phyloP scores from a whole-genome alignment of 2,329 filamentous ascomycete genomes.

The Penicillium janthinellum region DNA sequence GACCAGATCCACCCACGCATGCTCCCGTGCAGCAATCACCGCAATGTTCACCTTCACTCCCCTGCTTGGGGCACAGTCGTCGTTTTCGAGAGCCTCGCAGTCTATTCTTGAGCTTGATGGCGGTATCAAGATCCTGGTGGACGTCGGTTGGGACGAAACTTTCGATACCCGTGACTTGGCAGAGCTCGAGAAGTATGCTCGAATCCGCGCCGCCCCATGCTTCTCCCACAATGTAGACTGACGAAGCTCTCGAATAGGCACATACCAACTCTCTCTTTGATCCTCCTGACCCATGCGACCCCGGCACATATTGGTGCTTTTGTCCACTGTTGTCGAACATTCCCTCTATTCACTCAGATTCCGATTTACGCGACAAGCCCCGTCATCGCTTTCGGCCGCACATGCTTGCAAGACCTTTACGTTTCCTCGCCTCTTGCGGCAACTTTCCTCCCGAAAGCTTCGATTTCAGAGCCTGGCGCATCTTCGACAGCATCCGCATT shows the following conservation, averaged over 20 bases:
- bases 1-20: constrained; percentile 10
- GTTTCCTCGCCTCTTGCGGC: constrained; percentile 84
- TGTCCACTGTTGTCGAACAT: constrained; percentile 95
- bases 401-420: constrained; percentile 88
- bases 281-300: constrained; percentile 93
- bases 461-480: constrained; percentile 62
- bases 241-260: constrained; percentile 58
- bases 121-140: constrained; percentile 90
- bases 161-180: constrained; percentile 82
- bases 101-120: constrained; percentile 97
- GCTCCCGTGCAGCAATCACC: constrained; percentile 20
- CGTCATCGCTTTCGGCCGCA: constrained; percentile 89
- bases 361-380: constrained; percentile 93
- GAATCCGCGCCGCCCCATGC: constrained; percentile 9
- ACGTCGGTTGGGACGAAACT: constrained; percentile 92
- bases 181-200: constrained; percentile 80
- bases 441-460: constrained; percentile 73
- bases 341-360: constrained; percentile 87
- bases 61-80: constrained; percentile 83
- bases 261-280: constrained; percentile 85
- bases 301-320: constrained; percentile 89
- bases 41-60: constrained; percentile 95
- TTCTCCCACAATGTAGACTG: constrained; percentile 13
- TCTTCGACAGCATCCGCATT: constrained; percentile 43
- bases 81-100: constrained; percentile 79